phyloP scores from a whole-genome alignment of 2,329 filamentous ascomycete genomes.

The Cadophora gregata region DNA sequence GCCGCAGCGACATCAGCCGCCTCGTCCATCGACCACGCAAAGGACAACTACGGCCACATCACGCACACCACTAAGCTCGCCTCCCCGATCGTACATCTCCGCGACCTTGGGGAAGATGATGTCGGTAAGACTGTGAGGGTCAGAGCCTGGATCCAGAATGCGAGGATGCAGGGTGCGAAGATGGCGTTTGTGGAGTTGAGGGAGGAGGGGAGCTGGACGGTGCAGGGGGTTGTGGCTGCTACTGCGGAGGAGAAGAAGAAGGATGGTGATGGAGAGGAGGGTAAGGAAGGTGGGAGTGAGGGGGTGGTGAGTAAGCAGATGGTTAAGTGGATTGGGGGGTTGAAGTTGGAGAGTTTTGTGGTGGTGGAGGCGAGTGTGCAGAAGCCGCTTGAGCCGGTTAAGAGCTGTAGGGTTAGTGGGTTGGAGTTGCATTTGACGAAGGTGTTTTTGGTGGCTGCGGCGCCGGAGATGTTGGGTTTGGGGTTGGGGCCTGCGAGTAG shows the following conservation, averaged over 20 bases:
- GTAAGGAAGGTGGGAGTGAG: conserved; percentile 31
- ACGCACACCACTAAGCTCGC: conserved; percentile 61
- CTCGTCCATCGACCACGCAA: conserved; percentile 68
- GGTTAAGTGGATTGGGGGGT: conserved; percentile 85
- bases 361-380: conserved; percentile 81
- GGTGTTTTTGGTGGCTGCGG: conserved; percentile 76
- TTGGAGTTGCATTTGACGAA: conserved; percentile 90
- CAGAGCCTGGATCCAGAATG: conserved; percentile 84
- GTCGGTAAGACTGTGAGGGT: conserved; percentile 76
- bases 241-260: conserved; percentile 57
- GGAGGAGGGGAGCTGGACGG: conserved; percentile 74
- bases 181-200: conserved; percentile 89
- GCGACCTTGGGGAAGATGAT: conserved; percentile 66
- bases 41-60: conserved; percentile 80
- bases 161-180: conserved; percentile 86
- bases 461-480: conserved; percentile 62
- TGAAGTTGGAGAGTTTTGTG: conserved; percentile 83
- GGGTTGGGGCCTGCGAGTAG: conserved; percentile 61
- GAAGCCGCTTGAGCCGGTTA: conserved; percentile 85
- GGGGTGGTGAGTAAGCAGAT: conserved; percentile 78
- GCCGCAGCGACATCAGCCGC: conserved; percentile 69
- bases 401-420: conserved; percentile 80
- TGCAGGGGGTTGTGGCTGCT: conserved; percentile 80
- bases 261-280: not conserved
- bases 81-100: conserved; percentile 63